Conservation (phyloP, 768 basidiomycete genomes). For the Boletus fagicola region DNA sequence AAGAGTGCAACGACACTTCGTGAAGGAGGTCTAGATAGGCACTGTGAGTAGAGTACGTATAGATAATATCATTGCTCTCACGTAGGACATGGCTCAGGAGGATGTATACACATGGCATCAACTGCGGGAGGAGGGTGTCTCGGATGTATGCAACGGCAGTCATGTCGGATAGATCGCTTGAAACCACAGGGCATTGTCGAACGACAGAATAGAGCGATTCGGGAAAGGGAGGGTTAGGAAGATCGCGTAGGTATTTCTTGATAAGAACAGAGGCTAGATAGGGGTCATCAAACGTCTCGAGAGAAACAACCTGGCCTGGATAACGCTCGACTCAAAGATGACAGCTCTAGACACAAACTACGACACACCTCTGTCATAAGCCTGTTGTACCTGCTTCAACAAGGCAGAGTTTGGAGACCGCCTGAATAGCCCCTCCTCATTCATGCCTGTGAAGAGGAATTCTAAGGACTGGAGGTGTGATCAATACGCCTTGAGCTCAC, state of each 20-base stretch:
- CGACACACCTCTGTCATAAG: conserved; percentile 72
- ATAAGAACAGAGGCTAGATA: conserved; percentile 81
- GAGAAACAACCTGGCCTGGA: conserved; percentile 72
- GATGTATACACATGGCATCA: conserved; percentile 72
- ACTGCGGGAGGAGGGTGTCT: conserved; percentile 60
- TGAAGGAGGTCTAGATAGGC: conserved; percentile 64
- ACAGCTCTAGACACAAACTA: neutral
- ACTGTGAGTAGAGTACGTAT: conserved; percentile 7
- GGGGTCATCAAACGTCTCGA: conserved; percentile 73
- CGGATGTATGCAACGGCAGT: conserved; percentile 63
- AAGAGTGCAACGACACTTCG: conserved; percentile 68
- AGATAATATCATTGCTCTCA: conserved; percentile 33
- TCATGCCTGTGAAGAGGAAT: conserved; percentile 40
- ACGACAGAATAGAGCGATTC: conserved; percentile 65
- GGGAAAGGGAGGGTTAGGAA: conserved; percentile 77
- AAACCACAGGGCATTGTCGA: conserved; percentile 61
- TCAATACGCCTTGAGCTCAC: conserved; percentile 13
- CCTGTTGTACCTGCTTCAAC: conserved; percentile 73
- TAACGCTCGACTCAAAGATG: conserved; percentile 6
- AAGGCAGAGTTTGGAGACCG: conserved; percentile 73
- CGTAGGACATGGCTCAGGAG: conserved; percentile 68
- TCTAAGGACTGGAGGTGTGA: neutral
- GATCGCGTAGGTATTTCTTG: conserved; percentile 81
- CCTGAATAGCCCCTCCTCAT: conserved; percentile 78
- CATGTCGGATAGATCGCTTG: conserved; percentile 53